Evolutionary conservation across 108 stramenopile genomes (phyloP), one percentile per base, ranked within the genome.

Genomic region (Nannochloropsis gaditana): DNA sequence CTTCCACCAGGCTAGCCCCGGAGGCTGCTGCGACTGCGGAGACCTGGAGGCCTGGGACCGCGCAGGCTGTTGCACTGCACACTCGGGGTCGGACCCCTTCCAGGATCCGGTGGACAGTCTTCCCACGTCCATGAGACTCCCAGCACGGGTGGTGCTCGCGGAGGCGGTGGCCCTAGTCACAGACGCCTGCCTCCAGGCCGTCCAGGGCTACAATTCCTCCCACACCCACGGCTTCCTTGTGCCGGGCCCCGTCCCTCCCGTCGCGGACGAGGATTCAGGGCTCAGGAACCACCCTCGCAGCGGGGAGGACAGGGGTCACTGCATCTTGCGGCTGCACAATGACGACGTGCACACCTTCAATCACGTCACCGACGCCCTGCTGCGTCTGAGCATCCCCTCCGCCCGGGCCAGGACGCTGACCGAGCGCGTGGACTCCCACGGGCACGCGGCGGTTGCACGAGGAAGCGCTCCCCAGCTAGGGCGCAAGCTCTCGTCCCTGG

Each of bases 21-120:
- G 97, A 21, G 98, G 98, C 79, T 99, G 98, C 90, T 99, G 98
- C 84, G 98, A 99, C 92, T 99, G 98, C 85, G 98, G 98, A n/a
- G 98, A 99, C 89, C 85, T 91, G 5, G 98, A 99, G 88, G 97
- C 98, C 19, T 99, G 98, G 98, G 92, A 91, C 31, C 87, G 91
- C 9, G 92, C 91, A 81, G 97, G 98, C 17, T 96, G 95, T 90
- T 99, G 98, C 90, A 73, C 83, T 19, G 21, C 81, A 21, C 98
- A 99, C n/a, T 73, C 59, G n/a, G 59, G 59, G 19, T 15, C 59
- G 15, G 59, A 73, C 90, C 90, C 93, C 82, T 94, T 94, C 41
- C 82, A 73, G 21, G 45, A 79, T 9, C 21, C 21, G 41, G 43
- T 41, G 19, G 80, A 45, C 9, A 79, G 44, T 42, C 81, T 82